A percentile compares a stretch with the other conserved stretches of the same genome.
phyloP scores from a whole-genome alignment of 2,329 filamentous ascomycete genomes.

The Incumbomyces lentus region DNA sequence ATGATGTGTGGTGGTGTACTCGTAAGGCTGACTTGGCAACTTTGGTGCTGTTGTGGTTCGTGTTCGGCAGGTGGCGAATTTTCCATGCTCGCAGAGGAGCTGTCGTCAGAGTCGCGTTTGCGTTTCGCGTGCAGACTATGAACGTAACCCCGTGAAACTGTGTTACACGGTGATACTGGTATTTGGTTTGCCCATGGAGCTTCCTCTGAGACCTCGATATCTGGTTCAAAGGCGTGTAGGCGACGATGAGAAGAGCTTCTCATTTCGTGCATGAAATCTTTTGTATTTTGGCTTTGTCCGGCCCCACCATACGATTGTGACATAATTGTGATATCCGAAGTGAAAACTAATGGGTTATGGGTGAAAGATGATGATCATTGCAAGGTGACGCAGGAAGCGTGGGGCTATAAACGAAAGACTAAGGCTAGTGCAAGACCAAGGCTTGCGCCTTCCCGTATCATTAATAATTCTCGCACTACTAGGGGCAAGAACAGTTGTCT shows the following conservation, averaged over 20 bases:
- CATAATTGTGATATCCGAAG: not conserved
- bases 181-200: not conserved
- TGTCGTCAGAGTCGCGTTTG: too few relatives aligned
- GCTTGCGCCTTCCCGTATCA: not conserved
- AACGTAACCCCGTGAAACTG: too few relatives aligned
- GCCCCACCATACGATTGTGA: constrained; percentile 1
- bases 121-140: too few relatives aligned
- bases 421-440: too few relatives aligned
- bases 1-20: not conserved
- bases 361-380: not conserved
- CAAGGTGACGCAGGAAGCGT: too few relatives aligned
- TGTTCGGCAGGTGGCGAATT: too few relatives aligned
- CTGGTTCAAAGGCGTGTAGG: not conserved
- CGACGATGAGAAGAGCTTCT: not conserved
- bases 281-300: not conserved
- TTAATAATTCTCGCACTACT: not conserved
- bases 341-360: not conserved
- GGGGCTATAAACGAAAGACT: too few relatives aligned
- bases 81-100: too few relatives aligned
- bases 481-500: too few relatives aligned
- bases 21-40: too few relatives aligned
- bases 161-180: not conserved
- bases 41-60: too few relatives aligned
- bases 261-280: not conserved
- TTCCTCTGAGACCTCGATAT: not conserved